phyloP scores from a whole-genome alignment of 768 basidiomycete genomes.

The Leccinum aurantiacum region DNA sequence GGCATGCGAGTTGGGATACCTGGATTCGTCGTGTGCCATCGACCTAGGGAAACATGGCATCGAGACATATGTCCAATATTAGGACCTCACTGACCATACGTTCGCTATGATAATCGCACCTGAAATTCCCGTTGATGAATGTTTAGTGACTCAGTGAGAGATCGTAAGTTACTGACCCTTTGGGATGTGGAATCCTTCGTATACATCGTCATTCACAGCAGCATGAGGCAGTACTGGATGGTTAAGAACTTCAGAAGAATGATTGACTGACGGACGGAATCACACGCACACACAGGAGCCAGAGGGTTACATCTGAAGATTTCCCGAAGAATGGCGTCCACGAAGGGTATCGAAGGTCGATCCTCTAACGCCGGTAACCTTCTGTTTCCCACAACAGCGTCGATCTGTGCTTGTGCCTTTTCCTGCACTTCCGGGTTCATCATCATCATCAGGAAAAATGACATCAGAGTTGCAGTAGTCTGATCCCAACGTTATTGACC shows the following conservation, averaged over 20 bases:
- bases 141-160: too few species aligned
- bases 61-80: too few species aligned
- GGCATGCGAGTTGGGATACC: conserved; percentile 35
- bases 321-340: conserved; percentile 13
- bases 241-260: too few species aligned
- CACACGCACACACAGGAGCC: conserved; percentile 5
- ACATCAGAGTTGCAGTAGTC: conserved; percentile 2
- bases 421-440: conserved; percentile 6
- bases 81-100: conserved; percentile 5
- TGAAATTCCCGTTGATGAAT: not conserved
- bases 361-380: conserved; percentile 7
- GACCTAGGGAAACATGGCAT: conserved; percentile 4
- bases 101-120: conserved; percentile 12
- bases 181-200: conserved; percentile 49
- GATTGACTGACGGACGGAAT: not conserved
- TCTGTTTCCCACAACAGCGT: conserved; percentile 4
- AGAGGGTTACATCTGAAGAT: not conserved
- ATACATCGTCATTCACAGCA: conserved; percentile 40
- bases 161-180: conserved; percentile 15
- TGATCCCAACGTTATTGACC: not conserved
- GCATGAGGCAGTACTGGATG: conserved; percentile 27
- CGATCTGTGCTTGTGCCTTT: conserved; percentile 8
- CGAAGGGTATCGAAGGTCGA: conserved; percentile 7
- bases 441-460: conserved; percentile 15
- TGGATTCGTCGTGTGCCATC: conserved; percentile 22